Conservation (phyloP, 2,329 filamentous ascomycete species). For the Aureobasidium zeae region DNA sequence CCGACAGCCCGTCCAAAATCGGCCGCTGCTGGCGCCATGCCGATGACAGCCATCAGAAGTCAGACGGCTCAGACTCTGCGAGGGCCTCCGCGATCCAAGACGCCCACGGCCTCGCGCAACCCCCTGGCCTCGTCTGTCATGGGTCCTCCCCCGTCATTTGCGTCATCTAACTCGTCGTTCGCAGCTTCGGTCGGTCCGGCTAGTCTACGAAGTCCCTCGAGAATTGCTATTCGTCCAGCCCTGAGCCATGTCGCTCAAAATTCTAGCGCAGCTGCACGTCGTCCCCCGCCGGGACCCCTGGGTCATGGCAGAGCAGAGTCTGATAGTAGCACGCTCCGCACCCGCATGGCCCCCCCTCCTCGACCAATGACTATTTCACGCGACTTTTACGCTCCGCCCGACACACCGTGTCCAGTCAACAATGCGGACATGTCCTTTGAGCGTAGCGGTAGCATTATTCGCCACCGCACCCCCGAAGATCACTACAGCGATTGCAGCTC, state of each 20-base stretch:
- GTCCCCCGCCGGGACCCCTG: constrained; percentile 34
- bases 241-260: constrained; percentile 60
- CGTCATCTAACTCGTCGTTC: constrained; percentile 29
- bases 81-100: constrained; percentile 30
- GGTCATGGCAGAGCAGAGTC: constrained; percentile 30
- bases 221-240: constrained; percentile 61
- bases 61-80: constrained; percentile 10
- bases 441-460: constrained; percentile 50
- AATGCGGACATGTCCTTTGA: constrained; percentile 34
- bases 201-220: constrained; percentile 49
- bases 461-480: constrained; percentile 63
- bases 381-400: constrained; percentile 54
- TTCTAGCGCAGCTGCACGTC: constrained; percentile 73
- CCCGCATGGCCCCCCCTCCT: constrained; percentile 34
- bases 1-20: constrained; percentile 22
- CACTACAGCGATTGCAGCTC: constrained; percentile 62
- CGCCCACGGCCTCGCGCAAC: constrained; percentile 29
- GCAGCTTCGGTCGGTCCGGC: constrained; percentile 27
- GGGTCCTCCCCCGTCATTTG: constrained; percentile 20
- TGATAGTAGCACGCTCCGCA: constrained; percentile 29
- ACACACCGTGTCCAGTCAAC: constrained; percentile 26
- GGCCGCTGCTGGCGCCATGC: constrained; percentile 28
- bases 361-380: constrained; percentile 62
- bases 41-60: constrained; percentile 16
- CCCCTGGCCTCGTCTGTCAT: constrained; percentile 21